phyloP scores from a whole-genome alignment of 257 asterid genomes.

The Capsicum pubescens region DNA sequence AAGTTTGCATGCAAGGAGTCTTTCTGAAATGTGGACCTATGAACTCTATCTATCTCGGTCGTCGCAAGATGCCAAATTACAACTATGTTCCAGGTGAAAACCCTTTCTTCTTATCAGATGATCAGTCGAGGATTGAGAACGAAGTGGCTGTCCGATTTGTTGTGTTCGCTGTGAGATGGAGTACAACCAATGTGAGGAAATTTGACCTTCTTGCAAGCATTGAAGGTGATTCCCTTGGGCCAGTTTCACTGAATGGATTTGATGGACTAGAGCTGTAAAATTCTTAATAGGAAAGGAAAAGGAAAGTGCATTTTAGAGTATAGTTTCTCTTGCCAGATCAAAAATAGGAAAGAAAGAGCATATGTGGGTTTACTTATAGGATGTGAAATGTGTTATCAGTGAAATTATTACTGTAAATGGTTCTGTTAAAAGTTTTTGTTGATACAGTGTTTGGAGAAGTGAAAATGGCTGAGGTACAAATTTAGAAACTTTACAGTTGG shows the following conservation, averaged over 20 bases:
- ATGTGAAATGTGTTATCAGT: neutral
- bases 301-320: conserved; percentile 12
- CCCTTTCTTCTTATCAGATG: conserved; percentile 44
- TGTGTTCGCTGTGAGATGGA: conserved; percentile 66
- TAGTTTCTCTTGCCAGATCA: conserved; percentile 2
- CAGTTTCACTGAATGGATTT: conserved; percentile 62
- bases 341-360: conserved; percentile 25
- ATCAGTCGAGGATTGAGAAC: conserved; percentile 65
- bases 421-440: neutral
- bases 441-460: neutral
- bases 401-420: neutral
- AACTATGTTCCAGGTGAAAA: conserved; percentile 43
- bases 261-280: conserved; percentile 60
- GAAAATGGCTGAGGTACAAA: conserved; percentile 5
- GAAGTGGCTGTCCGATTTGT: conserved; percentile 56
- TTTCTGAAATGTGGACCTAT: conserved; percentile 83
- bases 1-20: conserved; percentile 46
- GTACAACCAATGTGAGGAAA: conserved; percentile 46
- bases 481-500: conserved; percentile 7
- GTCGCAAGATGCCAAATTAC: conserved; percentile 60
- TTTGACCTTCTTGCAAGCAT: conserved; percentile 68
- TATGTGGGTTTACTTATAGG: conserved; percentile 9
- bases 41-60: conserved; percentile 58
- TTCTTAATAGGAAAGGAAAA: neutral
- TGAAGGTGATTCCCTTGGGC: conserved; percentile 70